Base-by-base conservation (phyloP, 805 yeast species). In the Saturnispora sekii region DNA sequence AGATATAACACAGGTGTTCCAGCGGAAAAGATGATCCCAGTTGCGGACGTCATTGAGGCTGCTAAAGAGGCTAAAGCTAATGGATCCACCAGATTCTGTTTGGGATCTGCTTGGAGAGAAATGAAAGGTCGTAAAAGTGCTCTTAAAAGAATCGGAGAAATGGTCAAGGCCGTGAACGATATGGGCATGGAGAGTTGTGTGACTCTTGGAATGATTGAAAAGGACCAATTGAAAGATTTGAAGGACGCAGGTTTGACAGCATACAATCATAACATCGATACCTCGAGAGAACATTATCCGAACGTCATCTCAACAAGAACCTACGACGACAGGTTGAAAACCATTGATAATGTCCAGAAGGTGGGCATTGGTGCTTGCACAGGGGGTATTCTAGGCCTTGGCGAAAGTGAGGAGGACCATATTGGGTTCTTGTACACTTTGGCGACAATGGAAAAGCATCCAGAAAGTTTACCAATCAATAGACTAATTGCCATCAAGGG, bases 101-200 rank as follows among this genome's bases (percentile, higher is more conserved):
- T 84, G 79, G 93, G 93, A 39, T 86, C 90, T 10, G 93, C 93
- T 2, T 84, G 90, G 93, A 72, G 93, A 59, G 90, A 82, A 49
- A 84, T 84, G 93, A 66, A 67, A 40, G 90, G 93, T 14, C 67
- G 93, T 40, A 83, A 81, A 59, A 72, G 77, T 14, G 86, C 82
- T 1, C 57, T 84, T 49, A 74, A 70, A 47, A 74, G 67, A 49
- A 81, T 84, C 46, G 65, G 75, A 21, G 73, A 75, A 41, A 83
- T 84, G 89, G 79, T 84, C 31, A 58, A 65, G 28, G 72, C 66
- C 45, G 79, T 84, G 41, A 48, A 50, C 21, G 79, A 74, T 18
- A 60, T 84, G 59, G 78, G 80, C 0, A 66, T 84, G 76, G 93
- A 84, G 59, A 75, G 81, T 11, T 84, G 93, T 64, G 90, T 84